Conservation (phyloP, 1,284 basidiomycete species). For the Rhodotorula mucilaginosa region DNA sequence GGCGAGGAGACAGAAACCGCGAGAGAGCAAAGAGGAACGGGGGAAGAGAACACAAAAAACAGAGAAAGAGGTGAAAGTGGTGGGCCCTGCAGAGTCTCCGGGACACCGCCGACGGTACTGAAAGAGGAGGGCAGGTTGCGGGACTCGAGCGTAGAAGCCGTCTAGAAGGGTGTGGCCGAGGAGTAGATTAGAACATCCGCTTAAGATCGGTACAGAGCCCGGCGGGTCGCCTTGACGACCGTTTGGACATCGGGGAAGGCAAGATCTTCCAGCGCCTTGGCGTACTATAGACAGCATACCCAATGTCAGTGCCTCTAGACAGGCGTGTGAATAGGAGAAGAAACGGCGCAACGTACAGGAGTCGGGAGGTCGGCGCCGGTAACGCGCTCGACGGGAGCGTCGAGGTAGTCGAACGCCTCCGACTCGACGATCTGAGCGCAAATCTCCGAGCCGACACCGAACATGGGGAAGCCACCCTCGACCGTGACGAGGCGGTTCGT, state of each 20-base stretch:
- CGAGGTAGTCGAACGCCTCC: constrained; percentile 79
- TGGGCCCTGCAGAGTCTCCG: too few species aligned
- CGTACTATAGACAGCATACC: constrained; percentile 58
- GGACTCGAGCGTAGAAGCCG: neutral
- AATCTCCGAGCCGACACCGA: constrained; percentile 97
- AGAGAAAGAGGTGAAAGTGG: neutral
- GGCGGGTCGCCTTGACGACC: constrained; percentile 55
- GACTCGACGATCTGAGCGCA: constrained; percentile 73
- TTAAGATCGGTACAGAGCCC: constrained; percentile 34
- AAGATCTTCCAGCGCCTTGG: constrained; percentile 78
- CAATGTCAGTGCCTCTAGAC: neutral
- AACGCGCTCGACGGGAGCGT: constrained; percentile 94
- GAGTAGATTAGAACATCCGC: neutral
- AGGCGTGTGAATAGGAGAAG: neutral
- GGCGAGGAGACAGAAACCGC: neutral
- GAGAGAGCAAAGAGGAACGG: neutral
- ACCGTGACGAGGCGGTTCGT: constrained; percentile 92
- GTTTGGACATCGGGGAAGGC: constrained; percentile 86
- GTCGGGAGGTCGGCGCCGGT: constrained; percentile 96
- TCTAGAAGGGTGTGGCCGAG: neutral
- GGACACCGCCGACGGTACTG: too few species aligned
- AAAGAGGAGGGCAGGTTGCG: too few species aligned
- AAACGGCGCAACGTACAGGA: constrained; percentile 62
- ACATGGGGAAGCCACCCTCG: constrained; percentile 97
- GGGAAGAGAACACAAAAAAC: neutral